Conservation (phyloP, 176 grass and related monocot genomes). For the Carex parvula region DNA sequence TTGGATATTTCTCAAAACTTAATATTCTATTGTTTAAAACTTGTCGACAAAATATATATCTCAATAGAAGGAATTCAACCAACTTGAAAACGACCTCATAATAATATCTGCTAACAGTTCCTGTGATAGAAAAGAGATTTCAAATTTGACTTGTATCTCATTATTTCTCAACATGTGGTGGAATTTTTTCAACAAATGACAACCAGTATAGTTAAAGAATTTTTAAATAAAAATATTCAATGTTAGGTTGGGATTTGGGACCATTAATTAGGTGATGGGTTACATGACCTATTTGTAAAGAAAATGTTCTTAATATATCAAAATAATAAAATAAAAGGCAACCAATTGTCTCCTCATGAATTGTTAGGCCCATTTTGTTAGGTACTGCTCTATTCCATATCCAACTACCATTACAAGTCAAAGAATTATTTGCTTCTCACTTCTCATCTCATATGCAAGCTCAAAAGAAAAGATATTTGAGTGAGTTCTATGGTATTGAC, state of each 20-base stretch:
- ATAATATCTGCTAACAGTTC: slow-evolving; percentile 3
- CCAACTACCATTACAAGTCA: not conserved
- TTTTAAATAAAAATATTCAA: not conserved
- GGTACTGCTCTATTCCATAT: not conserved
- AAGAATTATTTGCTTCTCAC: not conserved
- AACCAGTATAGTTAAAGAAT: not conserved
- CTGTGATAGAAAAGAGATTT: slow-evolving; percentile 3
- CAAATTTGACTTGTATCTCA: not conserved
- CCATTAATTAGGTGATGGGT: not conserved
- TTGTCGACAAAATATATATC: not conserved
- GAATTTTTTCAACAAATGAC: not conserved
- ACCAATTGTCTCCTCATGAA: not conserved
- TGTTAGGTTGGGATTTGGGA: not conserved
- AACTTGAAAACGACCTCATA: slow-evolving; percentile 19
- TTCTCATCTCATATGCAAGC: not conserved
- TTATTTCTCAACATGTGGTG: not conserved
- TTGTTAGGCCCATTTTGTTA: not conserved
- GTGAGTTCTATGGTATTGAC: not conserved
- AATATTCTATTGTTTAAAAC: not conserved
- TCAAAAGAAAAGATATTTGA: not conserved
- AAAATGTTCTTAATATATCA: not conserved
- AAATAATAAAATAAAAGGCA: slow-evolving; percentile 5
- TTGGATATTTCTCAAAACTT: not conserved
- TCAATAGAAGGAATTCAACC: not conserved
- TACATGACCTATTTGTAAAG: not conserved